A percentile compares a stretch with the other conserved stretches of the same genome.
These are phyloP conservation scores for Candida boleticola DNA, from an alignment of 805 yeast species.

Conservation along the genomic window DNA sequence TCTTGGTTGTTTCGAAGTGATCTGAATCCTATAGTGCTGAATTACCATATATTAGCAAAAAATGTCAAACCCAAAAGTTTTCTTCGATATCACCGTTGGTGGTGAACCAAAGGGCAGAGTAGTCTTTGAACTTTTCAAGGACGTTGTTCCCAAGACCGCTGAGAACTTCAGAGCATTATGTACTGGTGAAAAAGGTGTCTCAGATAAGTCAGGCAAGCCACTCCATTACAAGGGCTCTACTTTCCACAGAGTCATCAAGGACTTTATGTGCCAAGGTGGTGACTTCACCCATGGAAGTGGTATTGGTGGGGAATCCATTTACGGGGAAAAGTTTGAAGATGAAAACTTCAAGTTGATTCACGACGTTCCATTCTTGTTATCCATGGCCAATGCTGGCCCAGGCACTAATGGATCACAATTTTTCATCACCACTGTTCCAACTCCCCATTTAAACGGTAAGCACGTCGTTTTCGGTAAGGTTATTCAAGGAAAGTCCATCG, in stretches of 20 bases:
- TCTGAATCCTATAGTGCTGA: too few species aligned
- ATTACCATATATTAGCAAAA: too few species aligned
- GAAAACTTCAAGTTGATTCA: constrained; percentile 79
- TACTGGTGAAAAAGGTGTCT: constrained; percentile 78
- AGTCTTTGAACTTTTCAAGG: constrained; percentile 69
- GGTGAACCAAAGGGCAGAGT: constrained; percentile 70
- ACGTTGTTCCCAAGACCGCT: constrained; percentile 82
- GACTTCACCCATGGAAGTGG: constrained; percentile 53
- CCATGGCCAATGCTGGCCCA: constrained; percentile 98
- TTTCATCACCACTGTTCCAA: constrained; percentile 86
- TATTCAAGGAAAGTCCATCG: constrained; percentile 73
- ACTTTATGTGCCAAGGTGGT: constrained; percentile 94
- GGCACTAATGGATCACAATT: constrained; percentile 96
- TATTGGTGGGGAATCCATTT: constrained; percentile 44
- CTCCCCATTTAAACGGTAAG: constrained; percentile 93
- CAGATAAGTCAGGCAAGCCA: constrained; percentile 58
- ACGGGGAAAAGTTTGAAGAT: constrained; percentile 70
- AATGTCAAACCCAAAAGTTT: constrained; percentile 49
- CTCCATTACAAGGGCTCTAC: constrained; percentile 75
- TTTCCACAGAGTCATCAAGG: constrained; percentile 90
- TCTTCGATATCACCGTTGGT: constrained; percentile 76
- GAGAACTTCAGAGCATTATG: constrained; percentile 87
- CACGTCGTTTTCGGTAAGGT: constrained; percentile 97
- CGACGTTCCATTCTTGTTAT: constrained; percentile 80
- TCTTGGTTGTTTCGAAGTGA: too few species aligned